Evolutionary conservation across 208 protist species (phyloP).

Genomic region (Leishmania turanica): DNA sequence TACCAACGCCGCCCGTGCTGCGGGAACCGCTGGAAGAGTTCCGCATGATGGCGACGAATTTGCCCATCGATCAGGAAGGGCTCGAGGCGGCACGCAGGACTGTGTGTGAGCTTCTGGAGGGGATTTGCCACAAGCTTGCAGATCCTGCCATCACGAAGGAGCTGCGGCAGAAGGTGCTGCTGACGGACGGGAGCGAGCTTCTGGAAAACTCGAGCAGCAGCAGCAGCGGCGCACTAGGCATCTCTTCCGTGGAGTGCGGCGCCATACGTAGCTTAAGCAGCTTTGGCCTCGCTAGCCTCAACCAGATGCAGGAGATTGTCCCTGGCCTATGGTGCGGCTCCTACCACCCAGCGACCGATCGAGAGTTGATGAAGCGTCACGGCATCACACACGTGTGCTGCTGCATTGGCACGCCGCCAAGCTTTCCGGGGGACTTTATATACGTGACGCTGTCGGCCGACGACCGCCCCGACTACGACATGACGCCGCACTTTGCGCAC

Average conservation of each 20-base stretch:
- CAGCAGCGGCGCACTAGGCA: neutral
- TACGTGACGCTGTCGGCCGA: slow-evolving; percentile 57
- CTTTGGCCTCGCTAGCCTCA: slow-evolving; percentile 4
- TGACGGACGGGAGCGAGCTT: neutral
- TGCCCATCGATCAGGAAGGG: slow-evolving; percentile 34
- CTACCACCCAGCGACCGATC: slow-evolving; percentile 61
- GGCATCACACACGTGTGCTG: slow-evolving; percentile 79
- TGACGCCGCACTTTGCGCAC: slow-evolving; percentile 49
- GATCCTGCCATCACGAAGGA: slow-evolving; percentile 10
- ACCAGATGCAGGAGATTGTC: slow-evolving; percentile 80
- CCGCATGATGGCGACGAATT: slow-evolving; percentile 67
- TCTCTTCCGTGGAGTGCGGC: neutral
- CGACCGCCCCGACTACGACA: slow-evolving; percentile 53
- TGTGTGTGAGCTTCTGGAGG: slow-evolving; percentile 24
- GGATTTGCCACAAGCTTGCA: slow-evolving; percentile 15
- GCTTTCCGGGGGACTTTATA: slow-evolving; percentile 62
- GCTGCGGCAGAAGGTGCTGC: slow-evolving; percentile 21
- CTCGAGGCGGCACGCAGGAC: slow-evolving; percentile 22
- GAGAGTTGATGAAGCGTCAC: slow-evolving; percentile 35
- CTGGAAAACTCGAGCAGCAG: neutral
- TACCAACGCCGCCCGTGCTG: slow-evolving; percentile 33
- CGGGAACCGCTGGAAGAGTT: slow-evolving; percentile 43
- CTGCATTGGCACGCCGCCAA: slow-evolving; percentile 57
- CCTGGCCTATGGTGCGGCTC: slow-evolving; percentile 82
- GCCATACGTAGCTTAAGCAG: neutral